Evolutionary conservation across 208 protist genomes (phyloP), one percentile per base, ranked within the genome.

Genomic region (Crithidia mellificae): DNA sequence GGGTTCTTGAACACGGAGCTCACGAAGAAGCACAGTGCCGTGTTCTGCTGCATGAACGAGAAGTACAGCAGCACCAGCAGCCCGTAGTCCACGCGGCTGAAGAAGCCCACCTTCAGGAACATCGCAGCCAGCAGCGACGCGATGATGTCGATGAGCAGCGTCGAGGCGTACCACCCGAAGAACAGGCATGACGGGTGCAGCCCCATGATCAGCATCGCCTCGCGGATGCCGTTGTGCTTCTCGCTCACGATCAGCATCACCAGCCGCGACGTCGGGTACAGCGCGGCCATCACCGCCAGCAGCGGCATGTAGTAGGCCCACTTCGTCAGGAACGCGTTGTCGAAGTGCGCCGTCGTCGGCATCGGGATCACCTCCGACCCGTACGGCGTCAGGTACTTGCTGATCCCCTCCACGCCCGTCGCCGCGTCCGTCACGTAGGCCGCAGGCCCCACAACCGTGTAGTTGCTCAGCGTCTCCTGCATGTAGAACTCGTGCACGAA

Each of bases 131-230:
- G 74, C 56, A 89, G 53, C 36, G 82, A 74, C 30, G 86, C 68
- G 25, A 92, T 58, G 25, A 88, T 47, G 66, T 90, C 79, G n/a
- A 81, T 85, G 43, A 88, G 27, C 24, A 89, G 59, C 25, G 81
- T 77, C 27, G 80, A 81, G 20, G 68, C 63, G 77, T 82, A 90
- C 90, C 90, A 96, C 20, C 87, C 84, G 36, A 77, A 49, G 46
- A 87, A 83, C 67, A 92, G 68, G 67, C 80, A 91, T 3, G 75
- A 82, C 54, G 74, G 87, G 44, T 85, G 80, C 50, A 96, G 74
- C 34, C 88, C 90, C 90, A 96, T 96, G 73, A 96, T 92, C 39
- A 92, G 77, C 90, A 96, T 96, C 38, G 82, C 80, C 72, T 93
- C 88, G 29, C 88, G 85, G 68, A 94, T 85, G 39, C 82, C 75